These are phyloP conservation scores for button mushroom (Agaricus bisporus) DNA, from an alignment of 768 basidiomycete species.

Conservation along the genomic window DNA sequence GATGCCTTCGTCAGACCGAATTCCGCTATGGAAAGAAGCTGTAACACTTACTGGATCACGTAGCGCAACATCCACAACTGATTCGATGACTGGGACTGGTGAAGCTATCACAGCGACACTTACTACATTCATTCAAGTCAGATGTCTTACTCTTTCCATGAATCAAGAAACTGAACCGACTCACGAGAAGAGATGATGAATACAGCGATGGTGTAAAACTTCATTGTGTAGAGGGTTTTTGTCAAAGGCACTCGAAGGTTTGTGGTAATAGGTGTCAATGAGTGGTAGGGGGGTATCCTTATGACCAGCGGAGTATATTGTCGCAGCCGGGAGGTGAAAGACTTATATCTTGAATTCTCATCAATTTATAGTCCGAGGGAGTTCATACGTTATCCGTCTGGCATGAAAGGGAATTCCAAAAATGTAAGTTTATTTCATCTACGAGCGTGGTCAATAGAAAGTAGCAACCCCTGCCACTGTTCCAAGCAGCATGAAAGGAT, in stretches of 20 bases:
- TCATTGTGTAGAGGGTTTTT: background rate
- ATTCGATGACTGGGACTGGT: conserved; percentile 1
- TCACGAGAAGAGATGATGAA: conserved; percentile 7
- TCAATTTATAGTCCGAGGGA: too few species aligned
- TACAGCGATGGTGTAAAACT: background rate
- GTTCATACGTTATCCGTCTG: too few species aligned
- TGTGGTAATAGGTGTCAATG: too few species aligned
- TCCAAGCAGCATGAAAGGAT: background rate
- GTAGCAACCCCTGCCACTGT: background rate
- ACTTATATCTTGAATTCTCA: too few species aligned
- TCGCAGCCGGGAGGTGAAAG: too few species aligned
- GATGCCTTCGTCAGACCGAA: background rate
- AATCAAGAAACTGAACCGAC: background rate
- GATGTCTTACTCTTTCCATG: background rate
- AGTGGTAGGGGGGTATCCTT: too few species aligned
- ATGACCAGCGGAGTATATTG: too few species aligned
- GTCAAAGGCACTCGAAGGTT: background rate
- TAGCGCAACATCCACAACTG: background rate
- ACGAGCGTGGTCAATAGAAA: background rate
- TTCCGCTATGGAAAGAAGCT: background rate
- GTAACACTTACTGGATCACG: conserved; percentile 2
- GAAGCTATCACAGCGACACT: background rate
- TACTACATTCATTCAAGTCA: background rate
- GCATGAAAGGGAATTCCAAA: conserved; percentile 1
- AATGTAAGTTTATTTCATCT: background rate